Evolutionary conservation across 495 filamentous ascomycete genomes (phyloP).

Genomic region (Astrothelium subdiscretum): DNA sequence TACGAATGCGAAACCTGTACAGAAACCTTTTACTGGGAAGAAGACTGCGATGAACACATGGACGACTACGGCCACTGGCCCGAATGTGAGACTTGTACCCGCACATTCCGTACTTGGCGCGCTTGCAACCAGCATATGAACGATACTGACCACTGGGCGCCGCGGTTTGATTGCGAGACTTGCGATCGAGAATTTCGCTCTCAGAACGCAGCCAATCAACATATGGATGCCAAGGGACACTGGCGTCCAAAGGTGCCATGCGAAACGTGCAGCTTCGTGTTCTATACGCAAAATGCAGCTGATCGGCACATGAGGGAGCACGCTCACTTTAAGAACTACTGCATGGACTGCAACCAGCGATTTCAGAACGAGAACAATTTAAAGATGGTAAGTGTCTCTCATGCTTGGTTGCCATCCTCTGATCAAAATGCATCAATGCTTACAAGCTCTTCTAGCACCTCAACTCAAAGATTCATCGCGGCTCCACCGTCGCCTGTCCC

Average conservation of each 20-base stretch:
- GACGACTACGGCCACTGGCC: constrained; percentile 8
- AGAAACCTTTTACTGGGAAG: constrained; percentile 8
- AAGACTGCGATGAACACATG: constrained; percentile 15
- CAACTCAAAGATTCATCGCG: constrained; percentile 56
- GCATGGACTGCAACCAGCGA: constrained; percentile 23
- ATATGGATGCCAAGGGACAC: constrained; percentile 24
- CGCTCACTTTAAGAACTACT: constrained; percentile 32
- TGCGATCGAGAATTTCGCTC: background rate
- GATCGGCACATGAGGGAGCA: constrained; percentile 30
- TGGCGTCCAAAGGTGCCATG: constrained; percentile 26
- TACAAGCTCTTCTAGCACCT: constrained; percentile 27
- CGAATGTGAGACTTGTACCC: constrained; percentile 8
- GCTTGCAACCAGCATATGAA: constrained; percentile 13
- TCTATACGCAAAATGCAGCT: constrained; percentile 17
- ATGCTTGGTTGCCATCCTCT: background rate
- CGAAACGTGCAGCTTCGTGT: constrained; percentile 28
- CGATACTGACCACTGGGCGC: background rate
- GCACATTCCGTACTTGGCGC: background rate
- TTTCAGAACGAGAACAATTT: constrained; percentile 34
- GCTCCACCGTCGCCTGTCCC: constrained; percentile 50
- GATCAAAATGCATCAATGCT: constrained; percentile 7
- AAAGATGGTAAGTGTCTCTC: constrained; percentile 23
- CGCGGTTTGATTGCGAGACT: background rate
- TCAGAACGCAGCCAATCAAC: constrained; percentile 9
- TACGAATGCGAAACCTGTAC: constrained; percentile 14